These are phyloP conservation scores for Umbelopsis isabellina DNA, from an alignment of 192 early-diverging fungal genomes.

Conservation along the genomic window DNA sequence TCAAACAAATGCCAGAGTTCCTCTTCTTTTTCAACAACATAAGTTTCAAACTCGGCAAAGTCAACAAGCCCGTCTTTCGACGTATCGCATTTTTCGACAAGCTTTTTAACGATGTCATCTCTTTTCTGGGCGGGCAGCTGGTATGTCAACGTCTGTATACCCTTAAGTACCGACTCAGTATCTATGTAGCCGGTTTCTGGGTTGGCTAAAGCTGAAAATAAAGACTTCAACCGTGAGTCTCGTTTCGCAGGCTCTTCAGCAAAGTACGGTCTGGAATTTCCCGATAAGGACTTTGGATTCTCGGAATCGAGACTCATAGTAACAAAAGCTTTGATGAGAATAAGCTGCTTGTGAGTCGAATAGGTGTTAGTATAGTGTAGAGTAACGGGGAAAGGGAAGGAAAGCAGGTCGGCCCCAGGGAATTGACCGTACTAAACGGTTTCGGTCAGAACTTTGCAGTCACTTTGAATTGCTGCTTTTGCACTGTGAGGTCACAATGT, in stretches of 20 bases:
- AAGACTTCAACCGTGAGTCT: conserved; percentile 30
- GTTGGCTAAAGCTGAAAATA: conserved; percentile 37
- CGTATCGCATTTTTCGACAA: conserved; percentile 39
- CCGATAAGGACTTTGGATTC: neutral
- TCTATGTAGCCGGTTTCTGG: conserved; percentile 35
- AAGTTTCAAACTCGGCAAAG: conserved; percentile 57
- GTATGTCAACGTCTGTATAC: conserved; percentile 36
- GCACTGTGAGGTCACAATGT: conserved; percentile 14
- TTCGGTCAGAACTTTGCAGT: no score
- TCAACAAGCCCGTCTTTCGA: conserved; percentile 42
- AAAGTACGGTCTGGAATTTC: conserved; percentile 23
- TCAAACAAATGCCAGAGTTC: conserved; percentile 65
- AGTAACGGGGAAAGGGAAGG: neutral
- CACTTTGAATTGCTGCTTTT: conserved; percentile 2
- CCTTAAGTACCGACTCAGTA: conserved; percentile 34
- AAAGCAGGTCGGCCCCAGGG: neutral
- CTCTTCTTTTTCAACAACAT: conserved; percentile 65
- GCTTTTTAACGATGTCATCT: conserved; percentile 40
- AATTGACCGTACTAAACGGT: neutral
- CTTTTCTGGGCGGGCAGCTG: conserved; percentile 32
- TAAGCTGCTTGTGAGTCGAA: no score
- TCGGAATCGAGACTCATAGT: neutral
- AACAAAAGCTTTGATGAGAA: neutral
- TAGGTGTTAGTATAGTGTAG: neutral
- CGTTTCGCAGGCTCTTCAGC: conserved; percentile 33